Conservation (phyloP, 2,329 filamentous ascomycete species). For the Hypoxylon sp. region DNA sequence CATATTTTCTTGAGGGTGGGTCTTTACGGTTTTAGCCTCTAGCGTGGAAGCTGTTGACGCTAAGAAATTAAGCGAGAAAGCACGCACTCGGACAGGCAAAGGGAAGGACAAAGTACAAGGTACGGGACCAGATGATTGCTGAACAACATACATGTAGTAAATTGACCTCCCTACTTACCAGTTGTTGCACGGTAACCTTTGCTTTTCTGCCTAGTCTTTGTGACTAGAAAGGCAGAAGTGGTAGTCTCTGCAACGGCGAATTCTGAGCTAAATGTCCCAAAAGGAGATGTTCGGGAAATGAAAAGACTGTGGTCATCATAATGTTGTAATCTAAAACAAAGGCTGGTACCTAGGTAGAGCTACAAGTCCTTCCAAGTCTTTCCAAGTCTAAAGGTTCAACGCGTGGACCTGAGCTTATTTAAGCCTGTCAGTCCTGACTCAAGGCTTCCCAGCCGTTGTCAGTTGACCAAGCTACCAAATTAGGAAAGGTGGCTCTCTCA, state of each 20-base stretch:
- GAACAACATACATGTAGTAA: conserved; percentile 14
- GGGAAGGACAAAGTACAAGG: conserved; percentile 27
- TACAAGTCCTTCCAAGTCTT: conserved; percentile 31
- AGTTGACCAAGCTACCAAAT: conserved; percentile 36
- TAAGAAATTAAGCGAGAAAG: conserved; percentile 44
- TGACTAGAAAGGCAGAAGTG: conserved; percentile 8
- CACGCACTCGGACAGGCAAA: conserved; percentile 32
- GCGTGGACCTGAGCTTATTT: conserved; percentile 45
- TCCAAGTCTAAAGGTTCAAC: conserved; percentile 31
- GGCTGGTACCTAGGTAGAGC: conserved; percentile 29
- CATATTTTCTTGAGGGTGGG: conserved; percentile 40
- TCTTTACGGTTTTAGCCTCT: conserved; percentile 41
- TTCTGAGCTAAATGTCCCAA: conserved; percentile 5
- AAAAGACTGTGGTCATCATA: conserved; percentile 29
- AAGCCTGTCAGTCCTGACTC: conserved; percentile 37
- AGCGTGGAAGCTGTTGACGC: conserved; percentile 27
- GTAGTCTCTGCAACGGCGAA: conserved; percentile 17
- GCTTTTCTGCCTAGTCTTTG: conserved; percentile 25
- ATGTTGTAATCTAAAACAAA: conserved; percentile 37
- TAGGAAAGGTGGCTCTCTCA: conserved; percentile 37
- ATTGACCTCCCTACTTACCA: conserved; percentile 27
- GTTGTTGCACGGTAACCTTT: conserved; percentile 9
- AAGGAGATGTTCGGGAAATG: background rate
- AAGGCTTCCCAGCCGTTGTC: conserved; percentile 28
- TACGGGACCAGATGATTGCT: conserved; percentile 17